Base-by-base conservation (phyloP, 768 basidiomycete genomes). In the Pulveroboletus ravenelii region DNA sequence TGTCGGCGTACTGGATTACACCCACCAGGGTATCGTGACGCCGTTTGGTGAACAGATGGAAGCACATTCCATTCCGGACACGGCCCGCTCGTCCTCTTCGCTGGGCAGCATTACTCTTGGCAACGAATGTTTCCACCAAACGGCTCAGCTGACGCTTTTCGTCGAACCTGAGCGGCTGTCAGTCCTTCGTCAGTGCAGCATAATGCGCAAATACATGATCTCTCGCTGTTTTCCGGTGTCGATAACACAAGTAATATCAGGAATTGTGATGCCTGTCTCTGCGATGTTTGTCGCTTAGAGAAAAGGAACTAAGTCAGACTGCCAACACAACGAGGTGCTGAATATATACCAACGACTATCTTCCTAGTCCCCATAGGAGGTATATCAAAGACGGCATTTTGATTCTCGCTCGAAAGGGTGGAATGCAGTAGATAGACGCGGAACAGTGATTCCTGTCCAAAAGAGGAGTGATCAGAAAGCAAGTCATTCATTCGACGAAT, bases 241-340 rank as follows among this genome's bases (percentile, higher is more conserved):
- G 52, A 98, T 92, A 20, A 97, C 95, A 57, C 92, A 93, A 9
- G 93, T 95, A 52, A 96, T 89, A 60, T 99, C 96, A 6, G 95
- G 95, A 48, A 99, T 99, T 2, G 96, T 99, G 48, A 99, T 90
- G 59, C 95, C 95, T 13, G 95, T 99, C 69, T 99, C 95, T 14
- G 92, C 89, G 58, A 94, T 92, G 62, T 95, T 92, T 31, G 91
- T 92, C 3, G 89, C 89, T 92, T 41, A 32, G 23, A 38, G 15
- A 47, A 14, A 10, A 12, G 5, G 54, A 15, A 48, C 50, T 35
- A 52, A 40, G 23, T 41, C 4, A 27, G 27, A 23, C 10, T 5
- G 15, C 41, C 42, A 41, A 40, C 20, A 27, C 32, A 9, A 38
- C 52, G 48, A 13, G 40, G 41, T 1, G 27, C 15, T 18, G 59